Evolutionary conservation across 192 early-diverging fungal genomes (phyloP).

Genomic region (Ambispora gerdemannii): DNA sequence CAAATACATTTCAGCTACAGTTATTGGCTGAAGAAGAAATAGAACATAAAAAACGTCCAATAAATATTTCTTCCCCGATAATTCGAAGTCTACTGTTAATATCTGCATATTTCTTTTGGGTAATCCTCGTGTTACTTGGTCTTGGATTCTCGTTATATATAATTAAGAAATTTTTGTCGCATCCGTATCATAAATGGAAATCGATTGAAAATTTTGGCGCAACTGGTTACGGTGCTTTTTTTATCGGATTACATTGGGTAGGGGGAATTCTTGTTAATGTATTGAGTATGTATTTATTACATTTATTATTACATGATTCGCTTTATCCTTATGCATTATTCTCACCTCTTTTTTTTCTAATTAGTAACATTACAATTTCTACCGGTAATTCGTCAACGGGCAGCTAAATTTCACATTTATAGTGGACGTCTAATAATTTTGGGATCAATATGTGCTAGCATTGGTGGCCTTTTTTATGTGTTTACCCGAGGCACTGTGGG

Average conservation of each 20-base stretch:
- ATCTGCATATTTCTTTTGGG: not conserved
- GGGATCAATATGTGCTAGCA: not conserved
- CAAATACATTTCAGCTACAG: too few species aligned
- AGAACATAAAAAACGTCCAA: too few species aligned
- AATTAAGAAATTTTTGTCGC: not conserved
- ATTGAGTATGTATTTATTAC: not conserved
- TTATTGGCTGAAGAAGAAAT: too few species aligned
- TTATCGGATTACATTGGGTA: constrained; percentile 4
- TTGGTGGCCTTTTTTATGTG: not conserved
- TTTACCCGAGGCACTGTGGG: not conserved
- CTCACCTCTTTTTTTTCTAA: not conserved
- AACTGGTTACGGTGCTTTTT: not conserved
- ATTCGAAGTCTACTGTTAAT: too few species aligned
- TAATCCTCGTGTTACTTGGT: not conserved
- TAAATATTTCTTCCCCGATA: too few species aligned
- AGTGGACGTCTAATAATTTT: not conserved
- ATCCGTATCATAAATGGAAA: not conserved
- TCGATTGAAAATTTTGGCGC: not conserved
- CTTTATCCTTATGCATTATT: not conserved
- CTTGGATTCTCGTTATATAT: not conserved
- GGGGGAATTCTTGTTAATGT: constrained; percentile 6
- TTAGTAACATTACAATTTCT: not conserved
- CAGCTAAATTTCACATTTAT: not conserved
- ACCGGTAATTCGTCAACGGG: not conserved
- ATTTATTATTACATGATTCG: too few species aligned